Conservation (phyloP, 768 basidiomycete genomes). For the Russula sp. region DNA sequence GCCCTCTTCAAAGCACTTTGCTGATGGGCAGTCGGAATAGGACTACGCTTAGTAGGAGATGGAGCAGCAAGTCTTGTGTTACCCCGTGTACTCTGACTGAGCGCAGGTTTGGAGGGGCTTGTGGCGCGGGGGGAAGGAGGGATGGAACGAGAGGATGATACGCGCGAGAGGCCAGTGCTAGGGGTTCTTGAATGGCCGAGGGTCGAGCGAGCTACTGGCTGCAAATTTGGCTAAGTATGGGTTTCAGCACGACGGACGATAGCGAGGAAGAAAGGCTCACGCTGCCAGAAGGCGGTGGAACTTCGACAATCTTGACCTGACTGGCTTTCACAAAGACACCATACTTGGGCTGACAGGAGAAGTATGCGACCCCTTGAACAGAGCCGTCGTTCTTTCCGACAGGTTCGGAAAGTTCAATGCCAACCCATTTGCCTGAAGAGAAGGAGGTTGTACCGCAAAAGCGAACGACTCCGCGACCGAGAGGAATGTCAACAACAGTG, state of each 20-base stretch:
- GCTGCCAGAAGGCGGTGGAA: neutral
- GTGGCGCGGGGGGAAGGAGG: constrained; percentile 19
- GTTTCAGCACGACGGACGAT: neutral
- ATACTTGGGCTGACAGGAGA: constrained; percentile 63
- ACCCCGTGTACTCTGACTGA: constrained; percentile 16
- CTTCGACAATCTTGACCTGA: constrained; percentile 57
- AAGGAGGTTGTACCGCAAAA: constrained; percentile 83
- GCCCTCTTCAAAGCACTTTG: constrained; percentile 6
- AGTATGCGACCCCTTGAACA: constrained; percentile 74
- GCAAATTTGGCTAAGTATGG: constrained; percentile 6
- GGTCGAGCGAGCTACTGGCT: neutral
- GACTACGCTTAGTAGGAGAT: constrained; percentile 54
- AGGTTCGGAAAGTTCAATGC: constrained; percentile 75
- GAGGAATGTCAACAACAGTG: constrained; percentile 70
- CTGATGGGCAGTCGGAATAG: constrained; percentile 8
- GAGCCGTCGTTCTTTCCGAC: constrained; percentile 96
- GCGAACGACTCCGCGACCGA: constrained; percentile 77
- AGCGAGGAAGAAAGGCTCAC: neutral
- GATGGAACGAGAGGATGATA: constrained; percentile 14
- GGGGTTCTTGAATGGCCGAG: constrained; percentile 15
- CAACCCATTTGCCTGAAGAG: constrained; percentile 89
- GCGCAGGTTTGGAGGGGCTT: constrained; percentile 8
- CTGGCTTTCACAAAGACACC: constrained; percentile 89
- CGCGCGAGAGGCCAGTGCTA: constrained; percentile 14
- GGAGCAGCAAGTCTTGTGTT: constrained; percentile 23